Conservation (phyloP, 371 early-diverging fungal genomes). For the Syncephalastrum contaminatum region DNA sequence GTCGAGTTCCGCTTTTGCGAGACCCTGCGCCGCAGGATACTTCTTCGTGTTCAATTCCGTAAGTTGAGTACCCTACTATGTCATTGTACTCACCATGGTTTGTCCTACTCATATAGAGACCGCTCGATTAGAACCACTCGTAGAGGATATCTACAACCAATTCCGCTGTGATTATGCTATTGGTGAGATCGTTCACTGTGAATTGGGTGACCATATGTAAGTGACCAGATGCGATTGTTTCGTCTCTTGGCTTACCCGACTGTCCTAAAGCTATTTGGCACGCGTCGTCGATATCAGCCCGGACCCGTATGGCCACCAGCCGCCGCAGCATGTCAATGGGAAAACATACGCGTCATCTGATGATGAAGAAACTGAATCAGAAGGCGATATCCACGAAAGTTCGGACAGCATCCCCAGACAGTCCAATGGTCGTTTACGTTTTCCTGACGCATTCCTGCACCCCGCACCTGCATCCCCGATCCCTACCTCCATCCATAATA, state of each 20-base stretch:
- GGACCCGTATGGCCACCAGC: conserved; percentile 3
- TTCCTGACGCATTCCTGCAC: conserved; percentile 49
- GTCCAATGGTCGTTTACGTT: conserved; percentile 39
- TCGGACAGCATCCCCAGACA: conserved; percentile 33
- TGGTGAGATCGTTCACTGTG: conserved; percentile 46
- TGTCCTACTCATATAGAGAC: conserved; percentile 30
- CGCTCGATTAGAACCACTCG: conserved; percentile 41
- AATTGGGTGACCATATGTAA: conserved; percentile 32
- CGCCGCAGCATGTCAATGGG: conserved; percentile 2
- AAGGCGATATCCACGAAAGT: neutral
- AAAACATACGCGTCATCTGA: conserved; percentile 4
- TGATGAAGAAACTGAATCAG: conserved; percentile 16
- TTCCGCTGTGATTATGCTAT: conserved; percentile 40
- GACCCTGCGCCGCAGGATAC: conserved; percentile 56
- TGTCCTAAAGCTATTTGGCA: conserved; percentile 27
- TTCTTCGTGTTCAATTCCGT: conserved; percentile 72
- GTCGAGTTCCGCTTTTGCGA: conserved; percentile 63
- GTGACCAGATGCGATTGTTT: neutral
- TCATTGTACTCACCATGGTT: neutral
- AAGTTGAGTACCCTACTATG: conserved; percentile 19
- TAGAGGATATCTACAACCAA: conserved; percentile 44
- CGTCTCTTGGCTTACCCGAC: neutral
- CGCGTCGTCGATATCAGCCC: conserved; percentile 31
- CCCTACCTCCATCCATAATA: conserved; percentile 2
- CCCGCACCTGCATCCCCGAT: conserved; percentile 23